Percentiles rank a stretch among this genome's conserved stretches.
Evolutionary conservation across 2,329 filamentous ascomycete species (phyloP).

Genomic region (Grosmannia clavigera): DNA sequence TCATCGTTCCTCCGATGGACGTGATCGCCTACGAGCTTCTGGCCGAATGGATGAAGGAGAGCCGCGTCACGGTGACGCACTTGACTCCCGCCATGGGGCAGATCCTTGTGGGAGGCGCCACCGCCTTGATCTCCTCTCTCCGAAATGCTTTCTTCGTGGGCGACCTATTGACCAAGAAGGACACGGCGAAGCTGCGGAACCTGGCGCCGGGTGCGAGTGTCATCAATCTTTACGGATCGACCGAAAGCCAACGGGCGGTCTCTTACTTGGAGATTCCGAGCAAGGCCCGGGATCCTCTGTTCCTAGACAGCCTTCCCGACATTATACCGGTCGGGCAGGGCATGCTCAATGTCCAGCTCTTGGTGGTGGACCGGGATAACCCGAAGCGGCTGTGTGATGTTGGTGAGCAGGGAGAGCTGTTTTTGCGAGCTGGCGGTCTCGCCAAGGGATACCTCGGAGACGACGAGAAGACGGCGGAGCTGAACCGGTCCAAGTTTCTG

Average conservation of each 20-base stretch:
- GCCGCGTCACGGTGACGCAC: constrained; percentile 68
- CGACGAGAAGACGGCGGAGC: constrained; percentile 35
- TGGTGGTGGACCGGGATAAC: constrained; percentile 64
- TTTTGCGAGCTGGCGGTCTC: constrained; percentile 68
- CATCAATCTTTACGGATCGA: constrained; percentile 81
- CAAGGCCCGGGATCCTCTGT: constrained; percentile 43
- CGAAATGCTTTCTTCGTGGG: constrained; percentile 81
- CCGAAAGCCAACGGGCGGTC: constrained; percentile 71
- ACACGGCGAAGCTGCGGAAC: constrained; percentile 64
- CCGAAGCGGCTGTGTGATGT: constrained; percentile 59
- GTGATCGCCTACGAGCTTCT: constrained; percentile 78
- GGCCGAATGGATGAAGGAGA: constrained; percentile 75
- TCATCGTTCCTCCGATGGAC: constrained; percentile 68
- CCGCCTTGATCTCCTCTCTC: constrained; percentile 63
- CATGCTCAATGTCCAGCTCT: constrained; percentile 79
- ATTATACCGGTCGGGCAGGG: constrained; percentile 74
- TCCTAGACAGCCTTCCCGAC: constrained; percentile 39
- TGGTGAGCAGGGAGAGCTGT: constrained; percentile 77
- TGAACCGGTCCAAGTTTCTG: constrained; percentile 68
- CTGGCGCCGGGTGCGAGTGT: constrained; percentile 66
- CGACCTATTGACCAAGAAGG: constrained; percentile 74
- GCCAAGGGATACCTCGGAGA: constrained; percentile 51
- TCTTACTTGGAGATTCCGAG: constrained; percentile 72
- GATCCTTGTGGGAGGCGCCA: constrained; percentile 77
- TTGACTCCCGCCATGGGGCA: constrained; percentile 95